phyloP scores from a whole-genome alignment of 352 stramenopile genomes.

The Pythium brassicae region DNA sequence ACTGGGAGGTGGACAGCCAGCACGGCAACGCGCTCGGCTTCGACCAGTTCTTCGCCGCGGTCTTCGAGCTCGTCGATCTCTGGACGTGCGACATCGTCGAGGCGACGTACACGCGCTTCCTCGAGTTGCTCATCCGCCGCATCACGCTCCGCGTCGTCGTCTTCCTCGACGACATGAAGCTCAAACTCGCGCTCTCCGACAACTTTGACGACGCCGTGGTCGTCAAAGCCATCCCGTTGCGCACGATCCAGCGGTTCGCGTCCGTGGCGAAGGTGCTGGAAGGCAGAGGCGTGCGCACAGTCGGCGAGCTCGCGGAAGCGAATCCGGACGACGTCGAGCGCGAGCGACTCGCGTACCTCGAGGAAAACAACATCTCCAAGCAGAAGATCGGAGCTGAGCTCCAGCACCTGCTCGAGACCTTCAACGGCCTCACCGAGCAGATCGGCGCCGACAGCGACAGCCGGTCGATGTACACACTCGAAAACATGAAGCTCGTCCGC shows the following conservation, averaged over 20 bases:
- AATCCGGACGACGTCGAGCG: conserved; percentile 52
- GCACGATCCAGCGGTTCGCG: conserved; percentile 63
- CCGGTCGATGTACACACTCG: conserved; percentile 34
- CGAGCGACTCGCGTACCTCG: conserved; percentile 47
- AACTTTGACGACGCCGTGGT: conserved; percentile 72
- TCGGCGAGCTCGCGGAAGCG: conserved; percentile 58
- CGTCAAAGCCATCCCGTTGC: conserved; percentile 69
- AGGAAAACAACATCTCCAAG: conserved; percentile 33
- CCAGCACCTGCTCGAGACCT: conserved; percentile 52
- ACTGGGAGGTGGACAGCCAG: conserved; percentile 78
- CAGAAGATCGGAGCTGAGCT: conserved; percentile 60
- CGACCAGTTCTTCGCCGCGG: conserved; percentile 58
- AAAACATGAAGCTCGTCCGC: conserved; percentile 27
- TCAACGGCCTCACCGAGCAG: conserved; percentile 53
- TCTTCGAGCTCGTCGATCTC: conserved; percentile 79
- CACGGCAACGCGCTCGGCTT: conserved; percentile 44
- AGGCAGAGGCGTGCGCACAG: conserved; percentile 37
- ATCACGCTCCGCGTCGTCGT: conserved; percentile 70
- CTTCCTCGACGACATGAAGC: conserved; percentile 62
- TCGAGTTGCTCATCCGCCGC: conserved; percentile 54
- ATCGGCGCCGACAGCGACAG: conserved; percentile 28
- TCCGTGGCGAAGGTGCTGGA: conserved; percentile 56
- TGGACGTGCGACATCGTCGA: conserved; percentile 81
- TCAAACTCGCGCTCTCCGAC: conserved; percentile 68
- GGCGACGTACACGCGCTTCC: conserved; percentile 56